phyloP scores from a whole-genome alignment of 2,329 filamentous ascomycete species.

The Fusarium piperis region DNA sequence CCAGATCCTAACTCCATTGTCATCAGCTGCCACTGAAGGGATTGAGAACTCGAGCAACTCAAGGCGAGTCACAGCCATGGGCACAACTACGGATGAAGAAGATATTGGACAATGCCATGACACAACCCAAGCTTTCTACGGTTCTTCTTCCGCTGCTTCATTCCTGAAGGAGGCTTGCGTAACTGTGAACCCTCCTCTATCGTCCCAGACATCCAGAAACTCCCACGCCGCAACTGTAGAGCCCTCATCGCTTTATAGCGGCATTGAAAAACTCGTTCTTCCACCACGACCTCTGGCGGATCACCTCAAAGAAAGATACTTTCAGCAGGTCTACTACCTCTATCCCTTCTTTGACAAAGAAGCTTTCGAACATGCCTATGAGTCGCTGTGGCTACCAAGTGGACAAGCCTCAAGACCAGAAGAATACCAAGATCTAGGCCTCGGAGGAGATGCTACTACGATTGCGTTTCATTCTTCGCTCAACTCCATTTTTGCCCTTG shows the following conservation, averaged over 20 bases:
- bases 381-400: constrained; percentile 49
- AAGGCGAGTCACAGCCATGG: background rate
- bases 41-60: background rate
- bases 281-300: background rate
- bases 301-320: constrained; percentile 45
- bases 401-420: background rate
- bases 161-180: constrained; percentile 52
- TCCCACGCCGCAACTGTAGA: background rate
- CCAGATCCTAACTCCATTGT: background rate
- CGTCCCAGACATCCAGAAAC: background rate
- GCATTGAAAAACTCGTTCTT: background rate
- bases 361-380: constrained; percentile 53
- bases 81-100: background rate
- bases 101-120: constrained; percentile 18
- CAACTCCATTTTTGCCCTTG: background rate
- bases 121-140: constrained; percentile 50
- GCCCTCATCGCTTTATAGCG: background rate
- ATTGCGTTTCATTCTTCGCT: background rate
- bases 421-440: background rate
- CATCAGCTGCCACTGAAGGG: background rate
- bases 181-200: constrained; percentile 32
- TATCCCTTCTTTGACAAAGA: constrained; percentile 56
- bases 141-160: constrained; percentile 51
- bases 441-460: background rate
- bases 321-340: constrained; percentile 51